Evolutionary conservation across 139 green algal genomes (phyloP), one percentile per base, ranked within the genome.

Genomic region (Parachlorella kessleri): DNA sequence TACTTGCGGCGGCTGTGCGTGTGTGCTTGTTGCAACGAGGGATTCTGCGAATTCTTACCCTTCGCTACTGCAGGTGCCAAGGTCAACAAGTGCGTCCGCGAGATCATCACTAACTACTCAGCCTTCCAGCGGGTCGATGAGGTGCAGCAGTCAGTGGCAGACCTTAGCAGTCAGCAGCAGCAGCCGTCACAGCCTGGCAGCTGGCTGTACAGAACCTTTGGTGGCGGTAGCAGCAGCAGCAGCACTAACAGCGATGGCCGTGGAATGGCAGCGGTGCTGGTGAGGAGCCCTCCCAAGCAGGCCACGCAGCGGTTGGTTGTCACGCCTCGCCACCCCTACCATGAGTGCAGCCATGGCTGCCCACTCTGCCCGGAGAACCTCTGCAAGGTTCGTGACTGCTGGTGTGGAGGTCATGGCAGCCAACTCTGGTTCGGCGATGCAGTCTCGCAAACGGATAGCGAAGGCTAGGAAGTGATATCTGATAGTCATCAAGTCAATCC

Each of bases 371-470:
- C 93, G 10, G 67, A 64, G 9, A 94, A 94, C 74, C 59, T 98
- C 53, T 98, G 94, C 90, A 97, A 97, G 82, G 78, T 78, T 8
- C 2, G 70, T 1, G n/a, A n/a, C n/a, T n/a, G n/a, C n/a, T n/a
- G n/a, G n/a, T n/a, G n/a, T n/a, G n/a, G n/a, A n/a, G n/a, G n/a
- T n/a, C n/a, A n/a, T n/a, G n/a, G n/a, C n/a, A n/a, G n/a, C n/a
- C n/a, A n/a, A n/a, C n/a, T n/a, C n/a, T n/a, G n/a, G n/a, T n/a
- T n/a, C n/a, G n/a, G n/a, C n/a, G n/a, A n/a, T n/a, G n/a, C n/a
- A n/a, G n/a, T n/a, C n/a, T n/a, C n/a, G n/a, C n/a, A n/a, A n/a
- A n/a, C n/a, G n/a, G n/a, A n/a, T n/a, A n/a, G n/a, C n/a, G n/a
- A n/a, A n/a, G n/a, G n/a, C n/a, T n/a, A n/a, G n/a, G n/a, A n/a